A percentile compares a stretch with the other conserved stretches of the same genome.
These are phyloP conservation scores for Lagenaria siceraria DNA, from an alignment of 306 rosid species.

Conservation along the genomic window DNA sequence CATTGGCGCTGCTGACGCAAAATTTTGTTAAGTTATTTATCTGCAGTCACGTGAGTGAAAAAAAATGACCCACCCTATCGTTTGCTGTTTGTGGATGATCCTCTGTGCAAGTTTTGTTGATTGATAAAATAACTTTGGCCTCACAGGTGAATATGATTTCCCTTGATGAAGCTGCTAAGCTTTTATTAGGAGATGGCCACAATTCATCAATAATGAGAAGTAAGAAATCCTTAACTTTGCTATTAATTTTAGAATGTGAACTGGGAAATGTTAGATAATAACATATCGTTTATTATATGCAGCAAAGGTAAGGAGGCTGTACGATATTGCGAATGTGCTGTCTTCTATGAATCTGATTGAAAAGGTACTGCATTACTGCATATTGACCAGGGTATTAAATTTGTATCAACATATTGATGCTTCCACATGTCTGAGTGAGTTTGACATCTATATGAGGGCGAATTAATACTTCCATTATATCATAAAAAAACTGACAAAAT, in stretches of 20 bases:
- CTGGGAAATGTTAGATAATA: not conserved
- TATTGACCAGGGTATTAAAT: not conserved
- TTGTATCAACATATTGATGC: no score
- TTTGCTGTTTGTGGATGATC: not conserved
- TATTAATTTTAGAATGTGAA: not conserved
- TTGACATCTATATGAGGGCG: not conserved
- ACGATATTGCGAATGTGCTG: slow-evolving; percentile 46
- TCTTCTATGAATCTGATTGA: slow-evolving; percentile 40
- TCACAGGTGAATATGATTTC: slow-evolving; percentile 27
- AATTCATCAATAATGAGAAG: slow-evolving; percentile 35
- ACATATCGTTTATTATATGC: slow-evolving; percentile 1
- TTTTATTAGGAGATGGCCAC: slow-evolving; percentile 32
- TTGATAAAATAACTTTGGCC: not conserved
- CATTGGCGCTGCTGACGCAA: slow-evolving; percentile 37
- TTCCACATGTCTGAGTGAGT: not conserved
- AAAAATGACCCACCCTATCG: not conserved
- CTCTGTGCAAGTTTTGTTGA: not conserved
- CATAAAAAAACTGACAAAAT: no score
- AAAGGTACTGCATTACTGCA: slow-evolving; percentile 22
- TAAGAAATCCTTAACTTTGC: slow-evolving; percentile 5
- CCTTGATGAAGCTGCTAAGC: slow-evolving; percentile 45
- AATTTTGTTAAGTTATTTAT: slow-evolving; percentile 50
- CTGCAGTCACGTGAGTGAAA: slow-evolving; percentile 29
- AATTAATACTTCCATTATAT: no score
- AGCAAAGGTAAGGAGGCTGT: slow-evolving; percentile 53